Conservation (phyloP, 768 basidiomycete species). For the Auriscalpium vulgare region DNA sequence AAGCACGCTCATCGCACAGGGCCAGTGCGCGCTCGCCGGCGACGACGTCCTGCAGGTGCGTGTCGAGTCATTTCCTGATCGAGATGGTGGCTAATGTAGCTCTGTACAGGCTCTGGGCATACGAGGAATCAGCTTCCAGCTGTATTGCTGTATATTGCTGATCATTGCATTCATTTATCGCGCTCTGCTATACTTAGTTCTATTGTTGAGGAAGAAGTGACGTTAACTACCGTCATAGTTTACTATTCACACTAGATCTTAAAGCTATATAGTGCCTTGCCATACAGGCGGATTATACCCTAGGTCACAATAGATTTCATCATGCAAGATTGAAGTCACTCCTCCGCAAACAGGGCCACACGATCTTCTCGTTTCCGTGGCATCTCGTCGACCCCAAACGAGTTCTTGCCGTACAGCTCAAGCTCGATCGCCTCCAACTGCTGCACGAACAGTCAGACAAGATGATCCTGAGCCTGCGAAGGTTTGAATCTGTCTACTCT, state of each 20-base stretch:
- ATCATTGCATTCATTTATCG: constrained; percentile 40
- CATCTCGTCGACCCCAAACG: constrained; percentile 29
- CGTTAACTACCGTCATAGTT: no score
- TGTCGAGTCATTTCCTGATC: not conserved
- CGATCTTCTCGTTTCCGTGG: constrained; percentile 27
- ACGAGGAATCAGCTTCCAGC: constrained; percentile 32
- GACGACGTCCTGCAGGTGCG: constrained; percentile 34
- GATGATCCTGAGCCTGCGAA: no score
- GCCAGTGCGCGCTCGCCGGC: constrained; percentile 39
- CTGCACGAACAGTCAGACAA: no score
- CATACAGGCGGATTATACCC: no score
- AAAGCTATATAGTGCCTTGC: no score
- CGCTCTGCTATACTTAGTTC: constrained; percentile 25
- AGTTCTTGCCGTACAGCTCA: constrained; percentile 18
- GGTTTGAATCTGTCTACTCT: no score
- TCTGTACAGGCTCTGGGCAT: constrained; percentile 34
- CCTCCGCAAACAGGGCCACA: constrained; percentile 25
- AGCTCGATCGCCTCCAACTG: constrained; percentile 30
- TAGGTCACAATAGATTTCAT: no score
- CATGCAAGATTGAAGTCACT: not conserved
- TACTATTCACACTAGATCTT: no score
- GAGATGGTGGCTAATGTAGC: not conserved
- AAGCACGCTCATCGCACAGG: constrained; percentile 30
- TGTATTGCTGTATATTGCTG: constrained; percentile 39
- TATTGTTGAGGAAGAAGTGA: constrained; percentile 14